Conservation (phyloP, 176 grass and related monocot genomes). For the Metroxylon sagu region DNA sequence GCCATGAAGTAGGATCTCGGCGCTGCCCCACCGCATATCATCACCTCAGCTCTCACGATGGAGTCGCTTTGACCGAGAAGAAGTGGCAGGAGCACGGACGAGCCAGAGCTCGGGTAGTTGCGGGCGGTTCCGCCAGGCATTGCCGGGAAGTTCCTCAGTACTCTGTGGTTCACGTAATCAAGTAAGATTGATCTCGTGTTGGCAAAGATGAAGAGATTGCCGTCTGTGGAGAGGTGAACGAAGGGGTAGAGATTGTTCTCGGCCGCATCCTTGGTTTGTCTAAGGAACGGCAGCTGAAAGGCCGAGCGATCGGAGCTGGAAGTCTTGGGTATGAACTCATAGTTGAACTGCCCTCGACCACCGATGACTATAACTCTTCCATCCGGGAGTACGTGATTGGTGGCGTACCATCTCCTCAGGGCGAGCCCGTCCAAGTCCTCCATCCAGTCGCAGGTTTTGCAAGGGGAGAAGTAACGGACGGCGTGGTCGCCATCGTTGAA, state of each 20-base stretch:
- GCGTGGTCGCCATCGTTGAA: conserved; percentile 8
- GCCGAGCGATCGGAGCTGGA: background rate
- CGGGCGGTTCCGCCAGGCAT: conserved; percentile 23
- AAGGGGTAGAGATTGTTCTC: conserved; percentile 40
- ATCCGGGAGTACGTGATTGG: conserved; percentile 22
- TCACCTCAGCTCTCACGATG: conserved; percentile 13
- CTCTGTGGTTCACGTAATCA: conserved; percentile 20
- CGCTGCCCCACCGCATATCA: conserved; percentile 24
- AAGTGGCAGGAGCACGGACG: conserved; percentile 29
- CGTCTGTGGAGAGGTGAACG: conserved; percentile 29
- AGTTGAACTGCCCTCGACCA: conserved; percentile 22
- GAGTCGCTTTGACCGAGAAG: background rate
- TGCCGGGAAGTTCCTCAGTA: conserved; percentile 17
- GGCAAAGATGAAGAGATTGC: conserved; percentile 34
- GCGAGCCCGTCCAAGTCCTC: conserved; percentile 9
- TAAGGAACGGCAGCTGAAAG: conserved; percentile 16
- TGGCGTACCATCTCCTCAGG: conserved; percentile 27
- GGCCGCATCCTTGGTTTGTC: conserved; percentile 10
- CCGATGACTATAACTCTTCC: conserved; percentile 29
- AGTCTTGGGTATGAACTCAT: conserved; percentile 30
- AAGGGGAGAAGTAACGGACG: conserved; percentile 15
- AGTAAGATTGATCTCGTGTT: conserved; percentile 30
- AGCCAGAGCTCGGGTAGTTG: conserved; percentile 32
- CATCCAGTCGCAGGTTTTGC: conserved; percentile 24
- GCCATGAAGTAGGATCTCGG: background rate